A percentile compares a stretch with the other conserved stretches of the same genome.
These are phyloP conservation scores for Gamsiella multidivaricata DNA, from an alignment of 192 early-diverging fungal genomes.

Conservation along the genomic window DNA sequence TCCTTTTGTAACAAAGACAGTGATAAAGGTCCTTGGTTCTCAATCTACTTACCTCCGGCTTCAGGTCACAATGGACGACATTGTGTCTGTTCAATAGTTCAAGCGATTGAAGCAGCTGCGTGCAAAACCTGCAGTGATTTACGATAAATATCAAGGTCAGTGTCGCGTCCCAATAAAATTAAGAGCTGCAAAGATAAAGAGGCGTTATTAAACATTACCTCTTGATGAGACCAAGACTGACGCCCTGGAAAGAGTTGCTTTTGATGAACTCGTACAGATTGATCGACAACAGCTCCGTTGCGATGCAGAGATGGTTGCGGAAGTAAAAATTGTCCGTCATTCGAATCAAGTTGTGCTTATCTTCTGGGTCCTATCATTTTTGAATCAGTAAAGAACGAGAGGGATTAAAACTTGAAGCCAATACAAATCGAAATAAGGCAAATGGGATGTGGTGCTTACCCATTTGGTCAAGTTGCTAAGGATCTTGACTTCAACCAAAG, in stretches of 20 bases:
- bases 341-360: conserved; percentile 83
- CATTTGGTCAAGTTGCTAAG: conserved; percentile 81
- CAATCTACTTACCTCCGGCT: conserved; percentile 93
- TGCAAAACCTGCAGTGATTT: conserved; percentile 78
- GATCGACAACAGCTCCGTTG: conserved; percentile 90
- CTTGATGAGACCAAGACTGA: conserved; percentile 78
- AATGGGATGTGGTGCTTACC: conserved; percentile 58
- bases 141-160: conserved; percentile 19
- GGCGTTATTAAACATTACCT: conserved; percentile 43
- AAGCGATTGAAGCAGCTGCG: conserved; percentile 88
- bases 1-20: too few relatives aligned
- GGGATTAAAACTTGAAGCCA: background rate
- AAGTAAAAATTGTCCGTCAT: conserved; percentile 94
- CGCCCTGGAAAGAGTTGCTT: conserved; percentile 90
- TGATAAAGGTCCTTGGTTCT: too few relatives aligned
- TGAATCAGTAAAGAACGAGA: background rate
- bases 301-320: conserved; percentile 94
- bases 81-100: conserved; percentile 74
- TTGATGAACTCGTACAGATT: conserved; percentile 98
- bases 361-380: conserved; percentile 76
- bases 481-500: conserved; percentile 93
- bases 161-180: background rate
- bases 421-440: background rate
- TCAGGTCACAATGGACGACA: conserved; percentile 97
- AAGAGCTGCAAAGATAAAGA: background rate